These are phyloP conservation scores for Stemphylium beticola DNA, from an alignment of 2,329 filamentous ascomycete genomes.

Conservation along the genomic window DNA sequence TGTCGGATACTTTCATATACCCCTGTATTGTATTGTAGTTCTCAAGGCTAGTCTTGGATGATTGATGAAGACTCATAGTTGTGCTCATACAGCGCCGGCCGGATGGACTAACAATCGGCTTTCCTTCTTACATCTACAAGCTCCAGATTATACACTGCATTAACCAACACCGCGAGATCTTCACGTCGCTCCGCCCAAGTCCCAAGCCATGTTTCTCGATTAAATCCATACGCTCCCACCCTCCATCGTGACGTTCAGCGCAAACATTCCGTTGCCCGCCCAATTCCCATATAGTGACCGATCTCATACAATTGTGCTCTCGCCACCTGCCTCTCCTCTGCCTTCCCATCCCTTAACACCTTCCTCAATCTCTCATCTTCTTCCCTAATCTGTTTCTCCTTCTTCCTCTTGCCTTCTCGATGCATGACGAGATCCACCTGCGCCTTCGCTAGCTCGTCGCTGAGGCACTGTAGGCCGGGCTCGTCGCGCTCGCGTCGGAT, in stretches of 20 bases:
- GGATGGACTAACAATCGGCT: too few relatives aligned
- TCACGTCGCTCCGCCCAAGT: background rate
- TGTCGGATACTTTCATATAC: background rate
- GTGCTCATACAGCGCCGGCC: too few relatives aligned
- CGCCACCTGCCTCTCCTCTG: background rate
- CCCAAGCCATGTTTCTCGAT: too few relatives aligned
- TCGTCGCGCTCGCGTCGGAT: constrained; percentile 8
- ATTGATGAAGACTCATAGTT: too few relatives aligned
- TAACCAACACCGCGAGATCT: too few relatives aligned
- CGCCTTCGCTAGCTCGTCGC: background rate
- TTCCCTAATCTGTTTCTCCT: background rate
- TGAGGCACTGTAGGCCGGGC: background rate
- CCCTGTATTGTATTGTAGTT: background rate
- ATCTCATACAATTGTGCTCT: constrained; percentile 5
- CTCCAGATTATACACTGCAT: too few relatives aligned
- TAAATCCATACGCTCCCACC: background rate
- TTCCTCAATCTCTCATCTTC: constrained; percentile 2
- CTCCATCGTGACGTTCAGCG: background rate
- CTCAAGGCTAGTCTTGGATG: too few relatives aligned
- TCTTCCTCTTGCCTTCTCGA: background rate
- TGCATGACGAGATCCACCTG: background rate
- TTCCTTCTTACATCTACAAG: too few relatives aligned
- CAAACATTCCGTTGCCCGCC: background rate
- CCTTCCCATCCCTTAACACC: background rate
- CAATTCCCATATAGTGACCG: background rate